phyloP scores from a whole-genome alignment of 306 rosid genomes.

The Trichosanthes cucumerina region DNA sequence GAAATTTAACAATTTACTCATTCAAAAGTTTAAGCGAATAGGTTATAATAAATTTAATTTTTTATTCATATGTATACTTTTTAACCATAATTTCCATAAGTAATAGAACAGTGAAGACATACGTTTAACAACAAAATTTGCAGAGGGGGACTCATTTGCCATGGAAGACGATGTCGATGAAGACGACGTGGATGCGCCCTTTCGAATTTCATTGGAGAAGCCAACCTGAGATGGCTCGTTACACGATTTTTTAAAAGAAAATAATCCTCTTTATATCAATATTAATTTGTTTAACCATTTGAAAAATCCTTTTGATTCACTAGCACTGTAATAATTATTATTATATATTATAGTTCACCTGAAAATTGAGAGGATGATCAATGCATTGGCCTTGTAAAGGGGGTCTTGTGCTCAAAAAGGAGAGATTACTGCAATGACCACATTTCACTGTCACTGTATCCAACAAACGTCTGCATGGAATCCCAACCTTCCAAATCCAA shows the following conservation, averaged over 20 bases:
- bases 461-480: conserved; percentile 78
- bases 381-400: conserved; percentile 50
- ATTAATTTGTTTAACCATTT: not conserved
- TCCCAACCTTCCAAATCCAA: conserved; percentile 55
- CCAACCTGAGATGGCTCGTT: conserved; percentile 36
- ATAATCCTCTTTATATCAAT: no score
- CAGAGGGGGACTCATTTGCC: conserved; percentile 63
- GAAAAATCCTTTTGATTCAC: not conserved
- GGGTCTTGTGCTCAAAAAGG: conserved; percentile 80
- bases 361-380: conserved; percentile 61
- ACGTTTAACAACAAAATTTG: conserved; percentile 94
- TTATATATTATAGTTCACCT: conserved; percentile 25
- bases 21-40: no score
- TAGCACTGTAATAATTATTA: not conserved
- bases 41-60: no score
- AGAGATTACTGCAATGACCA: conserved; percentile 93
- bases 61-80: not conserved
- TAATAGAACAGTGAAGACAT: not conserved
- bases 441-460: conserved; percentile 98
- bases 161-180: conserved; percentile 42
- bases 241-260: not conserved
- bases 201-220: conserved; percentile 43
- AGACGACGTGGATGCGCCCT: conserved; percentile 33
- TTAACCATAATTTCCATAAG: no score
- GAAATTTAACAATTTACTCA: not conserved